Evolutionary conservation across 345 rosid genomes (phyloP).

Genomic region (Heritiera fomes): DNA sequence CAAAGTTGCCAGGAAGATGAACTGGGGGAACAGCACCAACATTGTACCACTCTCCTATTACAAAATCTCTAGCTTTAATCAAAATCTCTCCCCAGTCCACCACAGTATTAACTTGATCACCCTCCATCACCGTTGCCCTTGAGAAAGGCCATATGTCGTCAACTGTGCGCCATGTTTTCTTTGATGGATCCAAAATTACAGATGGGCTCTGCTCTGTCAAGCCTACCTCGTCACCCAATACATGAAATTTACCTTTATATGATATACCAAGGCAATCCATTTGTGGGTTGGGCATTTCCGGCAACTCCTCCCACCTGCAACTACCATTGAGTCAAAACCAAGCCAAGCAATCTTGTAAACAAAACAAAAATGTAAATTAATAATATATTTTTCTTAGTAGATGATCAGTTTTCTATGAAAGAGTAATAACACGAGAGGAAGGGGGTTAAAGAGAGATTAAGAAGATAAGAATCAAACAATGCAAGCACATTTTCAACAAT

Average conservation of each 20-base stretch:
- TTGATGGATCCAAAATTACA: constrained; percentile 52
- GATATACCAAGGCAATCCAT: constrained; percentile 76
- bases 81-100: constrained; percentile 89
- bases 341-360: constrained; percentile 19
- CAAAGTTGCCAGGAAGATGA: constrained; percentile 52
- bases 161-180: constrained; percentile 57
- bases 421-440: not conserved
- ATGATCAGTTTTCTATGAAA: not conserved
- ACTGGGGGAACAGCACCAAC: constrained; percentile 76
- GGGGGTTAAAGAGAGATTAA: not conserved
- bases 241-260: constrained; percentile 64
- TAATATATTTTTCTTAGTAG: not conserved
- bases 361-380: not conserved
- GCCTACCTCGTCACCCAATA: constrained; percentile 67
- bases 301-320: constrained; percentile 81
- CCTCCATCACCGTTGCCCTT: constrained; percentile 62
- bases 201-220: constrained; percentile 50
- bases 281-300: constrained; percentile 63
- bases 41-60: constrained; percentile 66
- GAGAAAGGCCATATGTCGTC: constrained; percentile 84
- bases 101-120: constrained; percentile 62
- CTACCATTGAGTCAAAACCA: constrained; percentile 28
- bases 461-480: not conserved
- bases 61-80: constrained; percentile 73
- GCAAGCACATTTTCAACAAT: not conserved